phyloP scores from a whole-genome alignment of 2,329 filamentous ascomycete genomes.

The Aspergillus japonicus region DNA sequence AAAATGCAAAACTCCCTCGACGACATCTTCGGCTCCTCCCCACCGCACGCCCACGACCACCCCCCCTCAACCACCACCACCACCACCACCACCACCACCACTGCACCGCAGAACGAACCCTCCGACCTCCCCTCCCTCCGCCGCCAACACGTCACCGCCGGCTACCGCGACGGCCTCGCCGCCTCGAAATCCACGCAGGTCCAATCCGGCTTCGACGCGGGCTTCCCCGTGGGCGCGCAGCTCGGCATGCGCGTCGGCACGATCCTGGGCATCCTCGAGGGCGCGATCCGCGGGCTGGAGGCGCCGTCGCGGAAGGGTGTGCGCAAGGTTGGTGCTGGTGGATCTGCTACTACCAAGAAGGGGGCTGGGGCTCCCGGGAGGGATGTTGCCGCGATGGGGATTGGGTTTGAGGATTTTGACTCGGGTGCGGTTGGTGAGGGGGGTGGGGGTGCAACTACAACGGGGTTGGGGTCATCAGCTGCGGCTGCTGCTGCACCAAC shows the following conservation, averaged over 20 bases:
- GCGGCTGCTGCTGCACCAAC: too few relatives aligned
- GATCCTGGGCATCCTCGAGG: conserved; percentile 75
- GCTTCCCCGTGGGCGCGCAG: conserved; percentile 78
- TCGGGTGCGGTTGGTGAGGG: too few relatives aligned
- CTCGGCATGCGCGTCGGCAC: conserved; percentile 73
- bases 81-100: background rate
- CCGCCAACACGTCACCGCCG: conserved; percentile 74
- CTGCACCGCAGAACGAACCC: conserved; percentile 34
- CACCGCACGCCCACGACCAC: too few relatives aligned
- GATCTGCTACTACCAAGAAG: too few relatives aligned
- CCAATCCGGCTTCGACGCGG: conserved; percentile 88
- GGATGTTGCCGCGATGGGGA: background rate
- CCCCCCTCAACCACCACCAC: background rate
- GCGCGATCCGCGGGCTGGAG: conserved; percentile 51
- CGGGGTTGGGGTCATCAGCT: too few relatives aligned
- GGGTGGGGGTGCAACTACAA: background rate
- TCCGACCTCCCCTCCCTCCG: conserved; percentile 75
- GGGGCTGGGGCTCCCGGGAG: too few relatives aligned
- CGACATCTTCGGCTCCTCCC: conserved; percentile 45
- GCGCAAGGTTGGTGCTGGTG: conserved; percentile 25
- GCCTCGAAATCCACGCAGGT: conserved; percentile 72
- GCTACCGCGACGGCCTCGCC: conserved; percentile 85
- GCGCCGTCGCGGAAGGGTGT: conserved; percentile 23
- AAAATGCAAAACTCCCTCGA: conserved; percentile 30
- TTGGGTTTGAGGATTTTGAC: background rate